Evolutionary conservation across 176 grass and related monocot species (phyloP).

Genomic region (Oryza nivara): DNA sequence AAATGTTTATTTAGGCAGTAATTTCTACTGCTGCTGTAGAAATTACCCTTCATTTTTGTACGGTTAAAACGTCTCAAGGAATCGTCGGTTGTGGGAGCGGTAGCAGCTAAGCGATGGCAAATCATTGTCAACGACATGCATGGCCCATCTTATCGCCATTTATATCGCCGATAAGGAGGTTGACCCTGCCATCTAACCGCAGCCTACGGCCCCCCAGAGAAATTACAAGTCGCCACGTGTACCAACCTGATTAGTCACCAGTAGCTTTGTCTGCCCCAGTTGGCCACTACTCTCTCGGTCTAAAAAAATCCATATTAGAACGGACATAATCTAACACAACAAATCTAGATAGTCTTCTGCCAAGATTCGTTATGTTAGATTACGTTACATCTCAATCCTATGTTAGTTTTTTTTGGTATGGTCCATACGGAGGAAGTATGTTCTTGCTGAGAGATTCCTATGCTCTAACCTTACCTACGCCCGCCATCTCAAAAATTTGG

Average conservation of each 20-base stretch:
- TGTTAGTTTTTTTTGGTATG: too few species aligned
- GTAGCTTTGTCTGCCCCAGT: neutral
- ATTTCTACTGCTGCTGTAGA: neutral
- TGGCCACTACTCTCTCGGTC: neutral
- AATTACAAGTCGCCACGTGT: neutral
- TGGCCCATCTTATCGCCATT: slow-evolving; percentile 44
- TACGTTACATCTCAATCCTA: too few species aligned
- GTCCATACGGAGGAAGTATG: neutral
- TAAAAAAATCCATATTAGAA: too few species aligned
- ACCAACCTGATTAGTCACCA: neutral
- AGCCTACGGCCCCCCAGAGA: neutral
- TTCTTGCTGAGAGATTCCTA: neutral
- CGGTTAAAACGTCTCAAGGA: neutral
- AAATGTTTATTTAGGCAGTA: too few species aligned
- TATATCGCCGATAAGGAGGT: slow-evolving; percentile 17
- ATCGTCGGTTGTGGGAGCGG: neutral
- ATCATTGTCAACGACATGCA: slow-evolving; percentile 40
- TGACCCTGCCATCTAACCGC: slow-evolving; percentile 25
- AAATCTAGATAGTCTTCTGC: too few species aligned
- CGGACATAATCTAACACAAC: too few species aligned
- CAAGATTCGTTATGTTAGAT: too few species aligned
- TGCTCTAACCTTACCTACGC: too few species aligned
- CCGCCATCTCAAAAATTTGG: too few species aligned
- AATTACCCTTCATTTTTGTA: neutral
- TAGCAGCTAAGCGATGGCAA: neutral